phyloP scores from a whole-genome alignment of 768 basidiomycete species.

The Cytidiella melzeri region DNA sequence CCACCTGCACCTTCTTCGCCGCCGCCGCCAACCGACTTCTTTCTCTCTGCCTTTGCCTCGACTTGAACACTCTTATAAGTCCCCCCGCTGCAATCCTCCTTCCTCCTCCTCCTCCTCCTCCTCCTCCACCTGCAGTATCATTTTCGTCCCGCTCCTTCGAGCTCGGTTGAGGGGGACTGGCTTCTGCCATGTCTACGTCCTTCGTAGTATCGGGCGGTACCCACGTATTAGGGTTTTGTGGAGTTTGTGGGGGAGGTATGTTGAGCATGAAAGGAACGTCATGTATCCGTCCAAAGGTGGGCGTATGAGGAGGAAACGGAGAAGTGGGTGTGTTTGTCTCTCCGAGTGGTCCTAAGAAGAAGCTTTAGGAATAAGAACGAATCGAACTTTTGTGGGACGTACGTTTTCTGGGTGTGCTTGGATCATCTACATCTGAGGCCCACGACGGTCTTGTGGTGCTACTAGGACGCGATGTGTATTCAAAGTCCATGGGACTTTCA shows the following conservation, averaged over 20 bases:
- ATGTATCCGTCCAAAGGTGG: conserved; percentile 37
- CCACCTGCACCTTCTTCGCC: conserved; percentile 13
- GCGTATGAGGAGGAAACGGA: conserved; percentile 29
- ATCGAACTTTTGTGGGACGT: conserved; percentile 21
- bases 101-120: conserved; percentile 29
- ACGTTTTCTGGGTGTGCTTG: conserved; percentile 67
- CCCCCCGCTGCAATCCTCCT: conserved; percentile 59
- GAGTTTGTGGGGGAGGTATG: conserved; percentile 38
- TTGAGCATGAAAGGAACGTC: conserved; percentile 73
- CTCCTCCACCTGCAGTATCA: conserved; percentile 13
- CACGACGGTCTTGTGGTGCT: conserved; percentile 50
- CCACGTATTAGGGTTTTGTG: conserved; percentile 54
- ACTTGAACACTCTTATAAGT: conserved; percentile 58
- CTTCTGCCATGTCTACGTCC: conserved; percentile 74
- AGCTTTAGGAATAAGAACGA: not conserved
- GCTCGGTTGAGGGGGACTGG: conserved; percentile 46
- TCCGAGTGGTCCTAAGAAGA: conserved; percentile 33
- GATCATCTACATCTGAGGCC: conserved; percentile 39
- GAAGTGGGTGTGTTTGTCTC: conserved; percentile 35
- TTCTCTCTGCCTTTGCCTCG: conserved; percentile 44
- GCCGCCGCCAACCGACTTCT: conserved; percentile 16
- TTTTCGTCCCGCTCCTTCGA: conserved; percentile 5
- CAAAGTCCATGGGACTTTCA: conserved; percentile 87
- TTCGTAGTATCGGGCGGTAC: conserved; percentile 55
- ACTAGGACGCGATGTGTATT: conserved; percentile 67